Evolutionary conservation across 306 rosid species (phyloP).

Genomic region (Lathyrus tuberosus): DNA sequence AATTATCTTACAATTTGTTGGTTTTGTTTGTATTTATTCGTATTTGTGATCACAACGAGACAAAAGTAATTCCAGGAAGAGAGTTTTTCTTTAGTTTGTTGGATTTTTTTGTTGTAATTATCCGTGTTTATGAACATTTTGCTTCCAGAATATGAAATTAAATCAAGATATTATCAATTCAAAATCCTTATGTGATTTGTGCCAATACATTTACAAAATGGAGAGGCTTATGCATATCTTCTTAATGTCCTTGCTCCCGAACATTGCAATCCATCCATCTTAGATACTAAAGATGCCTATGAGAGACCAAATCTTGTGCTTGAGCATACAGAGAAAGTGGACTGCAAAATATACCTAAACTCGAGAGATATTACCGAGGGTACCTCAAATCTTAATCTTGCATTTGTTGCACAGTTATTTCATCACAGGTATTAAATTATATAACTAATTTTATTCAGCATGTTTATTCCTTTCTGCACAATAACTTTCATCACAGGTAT

Average conservation of each 20-base stretch:
- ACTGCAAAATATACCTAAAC: conserved; percentile 83
- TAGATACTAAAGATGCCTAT: conserved; percentile 67
- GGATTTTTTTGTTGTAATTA: no score
- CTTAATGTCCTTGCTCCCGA: conserved; percentile 98
- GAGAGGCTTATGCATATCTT: conserved; percentile 92
- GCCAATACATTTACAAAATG: conserved; percentile 59
- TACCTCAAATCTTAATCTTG: conserved; percentile 85
- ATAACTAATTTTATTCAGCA: background rate
- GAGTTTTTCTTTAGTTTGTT: no score
- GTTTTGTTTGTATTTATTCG: no score
- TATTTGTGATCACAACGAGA: no score
- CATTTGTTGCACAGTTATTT: conserved; percentile 92
- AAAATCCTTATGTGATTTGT: conserved; percentile 31
- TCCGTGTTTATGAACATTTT: background rate
- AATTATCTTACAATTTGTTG: no score
- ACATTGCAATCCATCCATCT: conserved; percentile 70
- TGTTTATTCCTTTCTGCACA: conserved; percentile 49
- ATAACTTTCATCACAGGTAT: conserved; percentile 82
- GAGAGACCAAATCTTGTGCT: conserved; percentile 81
- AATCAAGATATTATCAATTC: conserved; percentile 24
- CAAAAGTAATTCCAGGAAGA: no score
- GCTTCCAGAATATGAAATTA: conserved; percentile 16
- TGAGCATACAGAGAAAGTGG: conserved; percentile 97
- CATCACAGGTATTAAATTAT: conserved; percentile 69
- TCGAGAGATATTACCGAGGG: conserved; percentile 86